Percentiles rank a stretch among this genome's conserved stretches.
Conservation (phyloP, 768 basidiomycete genomes). For the Clavulina sp. region DNA sequence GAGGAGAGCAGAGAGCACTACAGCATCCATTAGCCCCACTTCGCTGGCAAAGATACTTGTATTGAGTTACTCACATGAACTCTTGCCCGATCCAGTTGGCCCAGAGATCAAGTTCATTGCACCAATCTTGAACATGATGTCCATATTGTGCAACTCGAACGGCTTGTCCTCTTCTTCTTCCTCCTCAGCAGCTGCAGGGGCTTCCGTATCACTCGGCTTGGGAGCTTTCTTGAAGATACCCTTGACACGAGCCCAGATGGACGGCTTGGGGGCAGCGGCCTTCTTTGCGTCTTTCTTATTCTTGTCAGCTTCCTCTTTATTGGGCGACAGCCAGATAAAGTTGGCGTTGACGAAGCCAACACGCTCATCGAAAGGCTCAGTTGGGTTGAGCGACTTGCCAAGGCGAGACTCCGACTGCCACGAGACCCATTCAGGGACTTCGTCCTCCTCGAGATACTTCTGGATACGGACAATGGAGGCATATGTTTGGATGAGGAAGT, state of each 20-base stretch:
- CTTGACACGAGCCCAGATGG: background rate
- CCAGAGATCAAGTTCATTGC: constrained; percentile 40
- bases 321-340: background rate
- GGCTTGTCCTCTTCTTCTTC: constrained; percentile 19
- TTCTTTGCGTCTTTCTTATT: background rate
- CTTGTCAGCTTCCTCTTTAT: background rate
- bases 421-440: constrained; percentile 49
- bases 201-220: background rate
- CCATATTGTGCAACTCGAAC: constrained; percentile 53
- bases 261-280: background rate
- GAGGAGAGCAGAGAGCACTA: constrained; percentile 31
- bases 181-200: background rate
- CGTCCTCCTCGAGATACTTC: constrained; percentile 50
- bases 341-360: background rate
- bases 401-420: background rate
- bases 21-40: background rate
- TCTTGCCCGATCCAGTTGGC: constrained; percentile 72
- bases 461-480: constrained; percentile 42
- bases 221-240: background rate
- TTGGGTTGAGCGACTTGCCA: background rate
- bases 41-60: too few species aligned
- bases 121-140: constrained; percentile 53
- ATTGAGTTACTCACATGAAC: constrained; percentile 30
- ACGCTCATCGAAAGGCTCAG: constrained; percentile 1
- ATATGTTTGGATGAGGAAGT: background rate